Conservation (phyloP, 345 rosid species). For the Salix exigua region DNA sequence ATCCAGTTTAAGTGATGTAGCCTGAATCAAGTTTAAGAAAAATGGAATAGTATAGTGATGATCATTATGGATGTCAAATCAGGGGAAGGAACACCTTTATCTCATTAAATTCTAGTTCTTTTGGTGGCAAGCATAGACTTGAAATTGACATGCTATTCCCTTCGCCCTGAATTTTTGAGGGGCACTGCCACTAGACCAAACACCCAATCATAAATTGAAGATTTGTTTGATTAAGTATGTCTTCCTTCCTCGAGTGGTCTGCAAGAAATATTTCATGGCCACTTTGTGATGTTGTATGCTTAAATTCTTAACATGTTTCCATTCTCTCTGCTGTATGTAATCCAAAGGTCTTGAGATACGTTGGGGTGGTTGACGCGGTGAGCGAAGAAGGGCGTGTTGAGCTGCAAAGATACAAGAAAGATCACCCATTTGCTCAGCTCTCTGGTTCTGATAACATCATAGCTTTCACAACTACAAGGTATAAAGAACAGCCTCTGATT, state of each 20-base stretch:
- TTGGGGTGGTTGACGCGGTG: constrained; percentile 79
- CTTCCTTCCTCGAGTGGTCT: neutral
- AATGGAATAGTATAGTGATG: neutral
- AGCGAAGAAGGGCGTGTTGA: constrained; percentile 65
- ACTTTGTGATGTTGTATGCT: neutral
- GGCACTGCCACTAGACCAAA: neutral
- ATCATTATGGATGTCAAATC: neutral
- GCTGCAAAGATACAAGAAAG: constrained; percentile 68
- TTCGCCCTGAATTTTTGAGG: neutral
- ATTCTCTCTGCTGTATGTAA: neutral
- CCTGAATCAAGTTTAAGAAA: neutral
- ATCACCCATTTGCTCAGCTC: constrained; percentile 87
- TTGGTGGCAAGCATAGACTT: neutral
- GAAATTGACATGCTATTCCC: neutral
- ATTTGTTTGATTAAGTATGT: neutral
- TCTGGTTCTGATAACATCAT: constrained; percentile 91
- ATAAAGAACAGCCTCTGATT: constrained; percentile 85
- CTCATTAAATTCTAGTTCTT: neutral
- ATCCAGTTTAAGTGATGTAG: neutral
- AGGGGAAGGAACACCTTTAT: neutral
- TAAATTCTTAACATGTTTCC: neutral
- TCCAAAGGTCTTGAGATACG: constrained; percentile 78
- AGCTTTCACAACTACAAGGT: constrained; percentile 88
- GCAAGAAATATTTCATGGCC: neutral
- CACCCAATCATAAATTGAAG: neutral